Evolutionary conservation across 768 basidiomycete species (phyloP).

Genomic region (Calvatia gigantea): DNA sequence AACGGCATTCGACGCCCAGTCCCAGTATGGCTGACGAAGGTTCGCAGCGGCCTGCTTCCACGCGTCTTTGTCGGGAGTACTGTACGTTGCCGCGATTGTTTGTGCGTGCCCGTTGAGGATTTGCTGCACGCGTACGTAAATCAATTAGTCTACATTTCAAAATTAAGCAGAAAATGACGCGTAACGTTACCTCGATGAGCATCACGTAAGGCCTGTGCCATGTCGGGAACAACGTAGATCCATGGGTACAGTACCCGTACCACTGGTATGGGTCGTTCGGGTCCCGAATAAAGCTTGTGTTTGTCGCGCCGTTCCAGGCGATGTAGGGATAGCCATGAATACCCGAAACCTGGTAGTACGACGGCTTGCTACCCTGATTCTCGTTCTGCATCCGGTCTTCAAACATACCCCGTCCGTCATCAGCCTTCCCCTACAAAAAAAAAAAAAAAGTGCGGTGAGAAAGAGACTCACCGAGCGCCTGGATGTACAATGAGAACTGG

Average conservation of each 20-base stretch:
- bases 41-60: constrained; percentile 31
- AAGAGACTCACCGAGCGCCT: constrained; percentile 39
- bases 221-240: constrained; percentile 48
- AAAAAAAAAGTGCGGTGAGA: neutral
- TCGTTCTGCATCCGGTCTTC: constrained; percentile 28
- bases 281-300: constrained; percentile 17
- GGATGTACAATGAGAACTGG: constrained; percentile 49
- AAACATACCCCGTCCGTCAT: neutral
- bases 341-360: constrained; percentile 44
- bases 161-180: neutral
- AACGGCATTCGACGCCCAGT: constrained; percentile 40
- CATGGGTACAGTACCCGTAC: constrained; percentile 57
- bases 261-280: constrained; percentile 24
- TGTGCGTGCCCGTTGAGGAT: constrained; percentile 36
- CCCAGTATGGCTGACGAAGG: constrained; percentile 47
- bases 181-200: constrained; percentile 42
- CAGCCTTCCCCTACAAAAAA: neutral
- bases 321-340: constrained; percentile 51
- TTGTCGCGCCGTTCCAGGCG: constrained; percentile 39
- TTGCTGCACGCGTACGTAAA: constrained; percentile 44
- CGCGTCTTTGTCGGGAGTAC: constrained; percentile 18
- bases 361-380: constrained; percentile 27
- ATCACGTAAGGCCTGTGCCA: constrained; percentile 54
- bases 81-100: constrained; percentile 40
- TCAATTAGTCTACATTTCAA: neutral